phyloP scores from a whole-genome alignment of 2,329 filamentous ascomycete species.

The Myriosclerotinia curreyana region DNA sequence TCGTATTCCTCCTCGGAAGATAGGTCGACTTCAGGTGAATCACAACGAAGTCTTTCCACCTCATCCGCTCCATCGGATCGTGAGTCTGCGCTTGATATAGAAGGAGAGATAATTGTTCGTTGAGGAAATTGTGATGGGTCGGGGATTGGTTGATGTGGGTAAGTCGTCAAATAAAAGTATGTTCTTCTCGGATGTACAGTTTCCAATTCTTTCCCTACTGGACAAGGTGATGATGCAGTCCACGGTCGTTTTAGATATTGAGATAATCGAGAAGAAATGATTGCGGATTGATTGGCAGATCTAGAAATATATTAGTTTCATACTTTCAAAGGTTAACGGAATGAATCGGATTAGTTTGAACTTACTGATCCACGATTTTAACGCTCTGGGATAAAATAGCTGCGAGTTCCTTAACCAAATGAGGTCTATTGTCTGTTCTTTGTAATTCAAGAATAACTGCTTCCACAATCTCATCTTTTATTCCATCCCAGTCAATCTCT shows the following conservation, averaged over 20 bases:
- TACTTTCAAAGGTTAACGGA: conserved; percentile 31
- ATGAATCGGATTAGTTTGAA: conserved; percentile 32
- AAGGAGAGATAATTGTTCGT: conserved; percentile 74
- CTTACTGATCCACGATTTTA: conserved; percentile 87
- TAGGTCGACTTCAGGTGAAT: conserved; percentile 86
- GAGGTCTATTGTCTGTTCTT: conserved; percentile 85
- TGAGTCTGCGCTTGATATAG: conserved; percentile 68
- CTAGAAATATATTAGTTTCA: conserved; percentile 48
- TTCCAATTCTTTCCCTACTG: conserved; percentile 88
- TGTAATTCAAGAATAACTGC: conserved; percentile 85
- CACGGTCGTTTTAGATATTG: conserved; percentile 85
- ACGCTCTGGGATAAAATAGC: conserved; percentile 72
- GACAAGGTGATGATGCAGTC: conserved; percentile 76
- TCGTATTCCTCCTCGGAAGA: conserved; percentile 78
- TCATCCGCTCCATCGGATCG: conserved; percentile 70
- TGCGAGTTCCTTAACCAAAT: conserved; percentile 91
- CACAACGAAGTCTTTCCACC: conserved; percentile 41
- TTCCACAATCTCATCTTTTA: conserved; percentile 94
- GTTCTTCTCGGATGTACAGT: conserved; percentile 89
- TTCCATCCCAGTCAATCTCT: conserved; percentile 74
- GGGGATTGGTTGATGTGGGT: conserved; percentile 76
- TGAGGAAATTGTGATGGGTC: conserved; percentile 54
- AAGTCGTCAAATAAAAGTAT: conserved; percentile 95
- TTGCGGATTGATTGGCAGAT: conserved; percentile 91
- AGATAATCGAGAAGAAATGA: conserved; percentile 88